Percentiles rank a stretch among this genome's conserved stretches.
These are phyloP conservation scores for Prosopis cineraria DNA, from an alignment of 306 rosid species.

Conservation along the genomic window DNA sequence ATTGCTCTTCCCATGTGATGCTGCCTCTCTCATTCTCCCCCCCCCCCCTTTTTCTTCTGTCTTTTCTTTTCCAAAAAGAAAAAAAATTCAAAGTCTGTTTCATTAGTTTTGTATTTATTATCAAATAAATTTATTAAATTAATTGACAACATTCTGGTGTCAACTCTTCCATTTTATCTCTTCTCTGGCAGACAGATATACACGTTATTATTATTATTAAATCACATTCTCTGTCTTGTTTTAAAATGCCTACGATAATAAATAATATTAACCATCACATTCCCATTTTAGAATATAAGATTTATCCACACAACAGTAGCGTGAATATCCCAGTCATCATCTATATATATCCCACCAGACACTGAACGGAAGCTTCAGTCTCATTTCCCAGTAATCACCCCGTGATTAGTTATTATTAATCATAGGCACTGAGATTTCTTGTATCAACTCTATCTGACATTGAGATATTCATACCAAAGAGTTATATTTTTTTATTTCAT, in stretches of 20 bases:
- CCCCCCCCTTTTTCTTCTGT: not conserved
- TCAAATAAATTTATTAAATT: not conserved
- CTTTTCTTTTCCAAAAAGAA: no score
- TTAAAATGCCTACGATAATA: not conserved
- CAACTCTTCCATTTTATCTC: not conserved
- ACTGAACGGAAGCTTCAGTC: not conserved
- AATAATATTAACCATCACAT: not conserved
- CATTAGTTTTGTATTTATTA: not conserved
- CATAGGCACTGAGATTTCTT: conserved; percentile 24
- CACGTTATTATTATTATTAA: not conserved
- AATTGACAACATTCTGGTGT: not conserved
- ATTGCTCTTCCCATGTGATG: conserved; percentile 93
- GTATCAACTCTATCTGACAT: conserved; percentile 34
- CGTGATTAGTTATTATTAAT: not conserved
- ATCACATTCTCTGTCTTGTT: not conserved
- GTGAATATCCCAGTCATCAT: not conserved
- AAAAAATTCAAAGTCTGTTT: not conserved
- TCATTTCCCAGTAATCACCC: not conserved
- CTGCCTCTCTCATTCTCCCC: conserved; percentile 68
- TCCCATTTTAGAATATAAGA: not conserved
- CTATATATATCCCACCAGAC: not conserved
- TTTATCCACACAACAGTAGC: not conserved
- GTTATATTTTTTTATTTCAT: not conserved
- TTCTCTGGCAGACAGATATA: not conserved
- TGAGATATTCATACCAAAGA: conserved; percentile 47